Base-by-base conservation (phyloP, 2,329 filamentous ascomycete genomes). In the Neonectria sp. region DNA sequence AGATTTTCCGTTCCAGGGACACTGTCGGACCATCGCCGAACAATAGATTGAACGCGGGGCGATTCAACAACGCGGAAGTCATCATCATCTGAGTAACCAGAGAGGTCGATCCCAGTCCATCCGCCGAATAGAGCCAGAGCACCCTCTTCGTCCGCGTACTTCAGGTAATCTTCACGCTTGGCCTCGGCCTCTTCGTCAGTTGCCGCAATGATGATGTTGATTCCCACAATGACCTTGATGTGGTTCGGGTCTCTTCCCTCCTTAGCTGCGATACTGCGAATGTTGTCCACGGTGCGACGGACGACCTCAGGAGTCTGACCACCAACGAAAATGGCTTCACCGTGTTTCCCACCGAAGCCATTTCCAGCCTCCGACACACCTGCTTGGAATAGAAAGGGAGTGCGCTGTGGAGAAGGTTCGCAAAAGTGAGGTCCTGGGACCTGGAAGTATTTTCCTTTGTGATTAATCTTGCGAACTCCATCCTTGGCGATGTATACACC, bases 361-460 rank as follows among this genome's bases (percentile, higher is more conserved):
- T 67, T 69, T 21, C 67, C 67, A 6, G 67, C 67, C 25, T 63
- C 56, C 1, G 56, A 61, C 6, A 57, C 64, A 2, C 67, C 63
- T 3, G 67, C 67, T 43, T 68, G 67, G 17, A 68, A 68, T 1
- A 68, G 25, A 25, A 68, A 68, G 2, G 67, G 61, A 15, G 49
- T 52, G 12, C 49, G 49, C n/a, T 52, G 49, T 2, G 49, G 49
- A 8, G 49, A 52, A 12, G 49, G 84, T 60, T 85, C 80, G 33
- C 81, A 79, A 29, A 84, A 78, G 73, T 83, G 82, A 25, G 83
- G 82, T 0, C 82, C 83, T 2, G 80, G 79, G 1, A 83, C 81
- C 11, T 70, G 51, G 15, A 69, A 70, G 29, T 69, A 65, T 15
- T 68, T 68, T 33, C 68, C 68, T 43, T 76, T 60, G 65, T 83